Evolutionary conservation across 768 basidiomycete species (phyloP).

Genomic region (Termitomyces eurrhizus): DNA sequence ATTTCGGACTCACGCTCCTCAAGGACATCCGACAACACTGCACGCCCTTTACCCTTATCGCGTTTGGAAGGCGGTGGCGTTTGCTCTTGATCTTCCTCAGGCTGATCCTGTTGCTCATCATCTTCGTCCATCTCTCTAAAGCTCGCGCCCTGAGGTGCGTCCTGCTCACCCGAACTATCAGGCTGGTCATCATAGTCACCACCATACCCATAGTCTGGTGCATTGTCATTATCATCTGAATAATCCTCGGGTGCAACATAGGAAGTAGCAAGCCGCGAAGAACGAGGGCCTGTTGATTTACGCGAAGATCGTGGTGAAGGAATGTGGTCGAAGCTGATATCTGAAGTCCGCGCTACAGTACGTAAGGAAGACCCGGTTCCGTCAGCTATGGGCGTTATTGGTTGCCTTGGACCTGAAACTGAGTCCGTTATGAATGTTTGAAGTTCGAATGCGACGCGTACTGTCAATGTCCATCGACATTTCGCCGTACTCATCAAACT

Average conservation of each 20-base stretch:
- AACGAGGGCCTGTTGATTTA: conserved; percentile 32
- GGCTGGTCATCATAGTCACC: conserved; percentile 28
- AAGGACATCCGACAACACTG: conserved; percentile 27
- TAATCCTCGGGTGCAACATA: conserved; percentile 27
- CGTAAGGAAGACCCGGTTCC: conserved; percentile 40
- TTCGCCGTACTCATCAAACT: conserved; percentile 43
- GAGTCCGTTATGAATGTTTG: conserved; percentile 13
- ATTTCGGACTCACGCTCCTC: conserved; percentile 40
- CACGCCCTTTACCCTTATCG: conserved; percentile 16
- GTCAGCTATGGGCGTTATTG: conserved; percentile 36
- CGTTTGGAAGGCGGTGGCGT: conserved; percentile 16
- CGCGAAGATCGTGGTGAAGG: conserved; percentile 51
- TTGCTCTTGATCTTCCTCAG: conserved; percentile 29
- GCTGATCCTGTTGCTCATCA: conserved; percentile 33
- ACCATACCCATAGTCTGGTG: conserved; percentile 20
- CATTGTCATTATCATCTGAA: conserved; percentile 23
- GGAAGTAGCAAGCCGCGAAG: conserved; percentile 37
- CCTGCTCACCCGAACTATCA: conserved; percentile 16
- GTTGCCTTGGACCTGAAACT: conserved; percentile 35
- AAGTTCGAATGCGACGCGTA: conserved; percentile 26
- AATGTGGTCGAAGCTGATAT: conserved; percentile 57
- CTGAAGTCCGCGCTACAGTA: conserved; percentile 46
- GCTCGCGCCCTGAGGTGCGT: conserved; percentile 31
- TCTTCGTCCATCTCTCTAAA: conserved; percentile 49
- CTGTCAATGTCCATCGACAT: conserved; percentile 78